Evolutionary conservation across 805 yeast species (phyloP).

Genomic region (Metschnikowia santaceciliae): DNA sequence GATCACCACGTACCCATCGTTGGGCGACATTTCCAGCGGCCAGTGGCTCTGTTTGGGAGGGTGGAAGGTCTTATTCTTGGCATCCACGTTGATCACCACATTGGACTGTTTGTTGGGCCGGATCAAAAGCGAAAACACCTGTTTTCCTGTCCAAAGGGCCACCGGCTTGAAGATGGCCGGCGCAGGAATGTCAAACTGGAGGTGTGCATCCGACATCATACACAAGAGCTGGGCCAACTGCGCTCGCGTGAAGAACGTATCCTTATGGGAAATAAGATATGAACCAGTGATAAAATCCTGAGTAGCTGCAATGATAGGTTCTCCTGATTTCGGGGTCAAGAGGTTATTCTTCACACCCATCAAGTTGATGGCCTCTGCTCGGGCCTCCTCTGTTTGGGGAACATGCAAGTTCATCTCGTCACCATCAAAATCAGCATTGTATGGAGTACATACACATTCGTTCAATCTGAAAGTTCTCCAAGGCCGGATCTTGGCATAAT

Average conservation of each 20-base stretch:
- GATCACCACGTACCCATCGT: slow-evolving; percentile 90
- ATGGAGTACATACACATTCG: slow-evolving; percentile 99
- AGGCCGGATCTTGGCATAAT: slow-evolving; percentile 92
- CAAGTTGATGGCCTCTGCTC: slow-evolving; percentile 96
- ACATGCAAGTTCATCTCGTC: slow-evolving; percentile 99
- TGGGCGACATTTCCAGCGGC: slow-evolving; percentile 94
- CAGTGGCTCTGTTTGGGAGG: slow-evolving; percentile 63
- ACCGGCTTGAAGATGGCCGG: slow-evolving; percentile 91
- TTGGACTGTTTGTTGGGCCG: slow-evolving; percentile 73
- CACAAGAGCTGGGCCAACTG: slow-evolving; percentile 75
- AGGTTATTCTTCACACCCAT: slow-evolving; percentile 97
- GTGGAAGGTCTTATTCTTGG: slow-evolving; percentile 83
- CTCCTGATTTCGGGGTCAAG: slow-evolving; percentile 96
- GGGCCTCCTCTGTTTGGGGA: slow-evolving; percentile 97
- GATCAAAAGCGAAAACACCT: slow-evolving; percentile 82
- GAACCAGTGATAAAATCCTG: slow-evolving; percentile 99
- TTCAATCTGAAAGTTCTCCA: slow-evolving; percentile 97
- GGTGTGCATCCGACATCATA: slow-evolving; percentile 93
- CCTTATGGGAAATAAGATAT: slow-evolving; percentile 86
- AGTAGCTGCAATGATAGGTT: slow-evolving; percentile 98
- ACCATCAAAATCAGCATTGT: slow-evolving; percentile 99
- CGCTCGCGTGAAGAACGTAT: slow-evolving; percentile 87
- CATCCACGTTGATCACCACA: slow-evolving; percentile 86
- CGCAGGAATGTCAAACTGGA: slow-evolving; percentile 90
- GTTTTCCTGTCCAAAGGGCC: slow-evolving; percentile 96